Conservation (phyloP, 2,329 filamentous ascomycete species). For the Laburnicola sp. region DNA sequence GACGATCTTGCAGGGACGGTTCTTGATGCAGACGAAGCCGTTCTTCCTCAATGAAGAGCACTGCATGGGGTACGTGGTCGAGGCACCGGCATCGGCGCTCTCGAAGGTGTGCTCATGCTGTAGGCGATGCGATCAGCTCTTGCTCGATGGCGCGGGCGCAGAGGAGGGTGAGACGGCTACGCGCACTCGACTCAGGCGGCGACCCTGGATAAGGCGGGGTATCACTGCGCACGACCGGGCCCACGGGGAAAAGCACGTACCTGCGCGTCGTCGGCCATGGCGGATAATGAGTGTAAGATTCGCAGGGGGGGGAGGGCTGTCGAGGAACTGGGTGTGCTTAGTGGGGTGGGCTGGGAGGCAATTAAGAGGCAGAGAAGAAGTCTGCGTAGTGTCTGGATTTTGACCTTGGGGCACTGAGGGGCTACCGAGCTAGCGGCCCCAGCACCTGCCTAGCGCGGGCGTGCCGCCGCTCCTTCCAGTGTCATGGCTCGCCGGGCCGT, state of each 20-base stretch:
- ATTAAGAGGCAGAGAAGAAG: slow-evolving; percentile 34
- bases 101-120: slow-evolving; percentile 76
- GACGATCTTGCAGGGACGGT: slow-evolving; percentile 99
- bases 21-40: slow-evolving; percentile 98
- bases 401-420: slow-evolving; percentile 35
- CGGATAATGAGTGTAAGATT: slow-evolving; percentile 51
- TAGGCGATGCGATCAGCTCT: slow-evolving; percentile 24
- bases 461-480: too few species aligned
- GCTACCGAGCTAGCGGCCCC: slow-evolving; percentile 29
- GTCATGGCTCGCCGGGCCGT: too few species aligned
- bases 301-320: slow-evolving; percentile 37
- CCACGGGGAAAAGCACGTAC: slow-evolving; percentile 50
- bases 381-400: slow-evolving; percentile 39
- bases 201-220: slow-evolving; percentile 45
- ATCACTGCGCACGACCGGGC: slow-evolving; percentile 30
- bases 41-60: slow-evolving; percentile 99
- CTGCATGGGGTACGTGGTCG: slow-evolving; percentile 94
- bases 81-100: slow-evolving; percentile 93
- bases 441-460: slow-evolving; percentile 26
- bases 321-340: slow-evolving; percentile 30
- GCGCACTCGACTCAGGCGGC: slow-evolving; percentile 38
- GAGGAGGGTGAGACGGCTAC: slow-evolving; percentile 22
- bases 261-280: slow-evolving; percentile 69
- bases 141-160: slow-evolving; percentile 9
- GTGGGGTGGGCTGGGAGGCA: slow-evolving; percentile 31